phyloP scores from a whole-genome alignment of 306 rosid genomes.

The Crotalaria pallida region DNA sequence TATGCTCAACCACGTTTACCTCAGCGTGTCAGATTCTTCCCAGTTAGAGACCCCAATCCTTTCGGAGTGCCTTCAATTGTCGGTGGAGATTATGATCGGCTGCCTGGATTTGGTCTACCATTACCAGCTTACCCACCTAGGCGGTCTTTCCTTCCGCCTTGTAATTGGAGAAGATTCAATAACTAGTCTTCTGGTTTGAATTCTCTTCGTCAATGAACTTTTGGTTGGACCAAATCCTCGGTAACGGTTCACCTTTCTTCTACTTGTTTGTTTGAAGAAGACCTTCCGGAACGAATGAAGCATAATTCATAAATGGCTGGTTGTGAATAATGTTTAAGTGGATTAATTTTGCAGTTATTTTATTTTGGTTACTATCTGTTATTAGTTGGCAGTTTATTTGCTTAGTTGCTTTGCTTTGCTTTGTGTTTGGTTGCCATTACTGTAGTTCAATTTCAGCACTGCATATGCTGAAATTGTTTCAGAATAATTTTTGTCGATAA shows the following conservation, averaged over 20 bases:
- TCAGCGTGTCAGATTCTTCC: neutral
- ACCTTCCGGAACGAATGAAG: neutral
- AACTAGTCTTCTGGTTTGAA: neutral
- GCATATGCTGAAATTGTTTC: neutral
- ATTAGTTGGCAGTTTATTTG: neutral
- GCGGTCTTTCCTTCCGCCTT: slow-evolving; percentile 20
- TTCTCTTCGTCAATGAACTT: neutral
- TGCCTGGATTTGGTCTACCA: slow-evolving; percentile 20
- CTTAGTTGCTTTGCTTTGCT: neutral
- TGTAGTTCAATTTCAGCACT: neutral
- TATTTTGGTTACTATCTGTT: neutral
- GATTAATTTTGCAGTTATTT: too few species aligned
- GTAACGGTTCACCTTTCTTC: neutral
- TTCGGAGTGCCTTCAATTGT: slow-evolving; percentile 20
- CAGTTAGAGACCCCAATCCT: slow-evolving; percentile 19
- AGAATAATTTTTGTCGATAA: neutral
- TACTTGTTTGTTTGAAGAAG: neutral
- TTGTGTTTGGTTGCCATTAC: neutral
- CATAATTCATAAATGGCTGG: neutral
- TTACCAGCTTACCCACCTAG: slow-evolving; percentile 1
- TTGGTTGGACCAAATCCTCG: neutral
- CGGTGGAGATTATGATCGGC: slow-evolving; percentile 43
- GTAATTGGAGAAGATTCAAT: slow-evolving; percentile 22
- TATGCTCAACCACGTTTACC: neutral
- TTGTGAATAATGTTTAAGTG: slow-evolving; percentile 1